A percentile compares a stretch with the other conserved stretches of the same genome.
These are phyloP conservation scores for Petunia axillaris DNA, from an alignment of 257 asterid genomes.

Conservation along the genomic window DNA sequence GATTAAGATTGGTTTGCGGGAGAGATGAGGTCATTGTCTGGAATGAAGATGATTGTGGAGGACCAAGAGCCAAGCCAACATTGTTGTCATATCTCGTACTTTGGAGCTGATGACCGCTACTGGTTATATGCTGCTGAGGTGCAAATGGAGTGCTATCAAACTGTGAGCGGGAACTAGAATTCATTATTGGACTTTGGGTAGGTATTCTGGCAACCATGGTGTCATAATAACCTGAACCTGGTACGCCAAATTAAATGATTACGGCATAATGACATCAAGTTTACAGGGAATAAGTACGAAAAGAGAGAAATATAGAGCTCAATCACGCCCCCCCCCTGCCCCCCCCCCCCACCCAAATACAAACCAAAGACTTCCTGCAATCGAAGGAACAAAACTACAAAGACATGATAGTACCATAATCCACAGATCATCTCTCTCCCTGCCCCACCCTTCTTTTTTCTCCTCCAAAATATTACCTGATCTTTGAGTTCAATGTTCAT, in stretches of 20 bases:
- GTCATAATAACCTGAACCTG: conserved; percentile 62
- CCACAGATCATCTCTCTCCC: neutral
- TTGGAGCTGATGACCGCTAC: conserved; percentile 49
- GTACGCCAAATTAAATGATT: neutral
- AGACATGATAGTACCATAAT: neutral
- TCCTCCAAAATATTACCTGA: neutral
- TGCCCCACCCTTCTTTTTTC: neutral
- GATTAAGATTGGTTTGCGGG: conserved; percentile 55
- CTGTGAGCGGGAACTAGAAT: conserved; percentile 47
- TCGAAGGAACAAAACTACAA: neutral
- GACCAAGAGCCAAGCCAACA: conserved; percentile 73
- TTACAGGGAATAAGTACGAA: neutral
- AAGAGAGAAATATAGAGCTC: conserved; percentile 11
- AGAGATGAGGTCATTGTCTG: conserved; percentile 49
- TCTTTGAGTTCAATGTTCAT: neutral
- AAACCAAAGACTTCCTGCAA: neutral
- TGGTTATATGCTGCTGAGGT: conserved; percentile 43
- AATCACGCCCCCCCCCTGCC: no score
- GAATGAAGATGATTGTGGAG: conserved; percentile 66
- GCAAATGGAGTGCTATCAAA: conserved; percentile 49
- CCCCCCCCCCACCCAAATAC: no score
- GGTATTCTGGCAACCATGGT: conserved; percentile 52
- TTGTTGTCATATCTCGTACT: conserved; percentile 40
- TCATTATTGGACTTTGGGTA: conserved; percentile 48
- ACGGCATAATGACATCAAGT: neutral